Base-by-base conservation (phyloP, 2,329 filamentous ascomycete species). In the Aureobasidium leucospermi region DNA sequence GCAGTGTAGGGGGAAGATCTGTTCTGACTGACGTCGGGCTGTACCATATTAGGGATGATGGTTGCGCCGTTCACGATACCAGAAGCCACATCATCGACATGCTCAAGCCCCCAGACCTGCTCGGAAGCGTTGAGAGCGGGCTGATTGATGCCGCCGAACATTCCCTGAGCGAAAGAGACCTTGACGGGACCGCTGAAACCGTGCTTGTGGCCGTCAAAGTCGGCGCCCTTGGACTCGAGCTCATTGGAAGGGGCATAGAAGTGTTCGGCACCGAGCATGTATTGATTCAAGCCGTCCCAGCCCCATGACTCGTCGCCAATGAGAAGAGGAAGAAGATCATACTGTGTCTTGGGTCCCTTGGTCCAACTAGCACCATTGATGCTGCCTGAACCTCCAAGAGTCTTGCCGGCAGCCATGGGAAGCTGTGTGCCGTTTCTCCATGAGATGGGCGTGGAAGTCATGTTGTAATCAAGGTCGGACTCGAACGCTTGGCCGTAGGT, bases 291-390 rank as follows among this genome's bases (percentile, higher is more conserved):
- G 3, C 51, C 47, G 5, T 65, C 60, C 62, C 65, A 69, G 1
- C 59, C 63, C 67, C 66, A 69, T 6, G 61, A 63, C 9, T 65
- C 61, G 34, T 68, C 67, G 5, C 66, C 67, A 6, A 56, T 68
- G n/a, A 69, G 61, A 5, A 62, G n/a, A n/a, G 66, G 65, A 13
- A 69, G 62, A 9, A 69, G 57, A 55, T 69, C 63, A 39, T 68
- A 69, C 55, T 68, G 67, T 9, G 65, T 65, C 36, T 58, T 61
- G 31, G 66, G 56, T 9, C 66, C 67, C 42, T 69, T 69, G n/a
- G 67, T 68, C 66, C 66, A 68, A 32, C 61, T 64, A 11, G 66
- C 66, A 13, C 67, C 66, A 39, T 68, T 69, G 19, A 69, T 59
- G 34, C 63, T 65, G 43, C 62, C 65, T 46, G 62, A 66, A 1